A percentile compares a stretch with the other conserved stretches of the same genome.
Evolutionary conservation across 352 stramenopile species (phyloP).

Genomic region (Globisporangium perplexum): DNA sequence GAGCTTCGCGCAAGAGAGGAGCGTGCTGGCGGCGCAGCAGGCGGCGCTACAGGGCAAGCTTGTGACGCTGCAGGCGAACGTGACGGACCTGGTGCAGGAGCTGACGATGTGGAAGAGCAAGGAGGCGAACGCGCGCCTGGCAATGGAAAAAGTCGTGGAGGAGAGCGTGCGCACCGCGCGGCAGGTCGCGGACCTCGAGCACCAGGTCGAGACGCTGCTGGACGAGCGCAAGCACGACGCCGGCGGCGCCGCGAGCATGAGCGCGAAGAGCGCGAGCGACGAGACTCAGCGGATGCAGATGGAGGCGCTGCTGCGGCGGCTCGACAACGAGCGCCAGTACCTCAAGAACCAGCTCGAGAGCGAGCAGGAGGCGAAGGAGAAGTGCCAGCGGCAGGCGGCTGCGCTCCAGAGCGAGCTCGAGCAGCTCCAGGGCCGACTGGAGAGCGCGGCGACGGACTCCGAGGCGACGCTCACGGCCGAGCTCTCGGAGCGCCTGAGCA

Average conservation of each 20-base stretch:
- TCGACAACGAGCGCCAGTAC: constrained; percentile 81
- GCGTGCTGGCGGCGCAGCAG: constrained; percentile 34
- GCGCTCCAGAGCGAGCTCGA: constrained; percentile 40
- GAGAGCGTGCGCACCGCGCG: constrained; percentile 59
- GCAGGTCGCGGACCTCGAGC: constrained; percentile 63
- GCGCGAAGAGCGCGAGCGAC: constrained; percentile 62
- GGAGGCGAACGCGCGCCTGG: constrained; percentile 57
- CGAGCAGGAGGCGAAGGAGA: constrained; percentile 42
- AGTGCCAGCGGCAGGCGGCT: constrained; percentile 29
- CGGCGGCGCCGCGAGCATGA: constrained; percentile 21
- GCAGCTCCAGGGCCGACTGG: constrained; percentile 27
- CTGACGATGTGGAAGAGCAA: constrained; percentile 56
- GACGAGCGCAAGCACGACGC: constrained; percentile 42
- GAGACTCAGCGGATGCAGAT: constrained; percentile 76
- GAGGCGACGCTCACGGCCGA: constrained; percentile 40
- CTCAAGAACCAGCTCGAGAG: constrained; percentile 70
- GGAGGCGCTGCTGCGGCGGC: constrained; percentile 60
- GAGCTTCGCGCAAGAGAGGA: constrained; percentile 49
- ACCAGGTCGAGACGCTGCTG: constrained; percentile 44
- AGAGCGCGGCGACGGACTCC: constrained; percentile 25
- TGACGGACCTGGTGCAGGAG: constrained; percentile 73
- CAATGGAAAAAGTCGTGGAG: constrained; percentile 68
- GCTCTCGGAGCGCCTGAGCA: constrained; percentile 17
- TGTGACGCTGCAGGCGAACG: constrained; percentile 60
- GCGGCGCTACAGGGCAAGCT: constrained; percentile 54